Conservation (phyloP, 2,329 filamentous ascomycete species). For the Colletotrichum godetiae region DNA sequence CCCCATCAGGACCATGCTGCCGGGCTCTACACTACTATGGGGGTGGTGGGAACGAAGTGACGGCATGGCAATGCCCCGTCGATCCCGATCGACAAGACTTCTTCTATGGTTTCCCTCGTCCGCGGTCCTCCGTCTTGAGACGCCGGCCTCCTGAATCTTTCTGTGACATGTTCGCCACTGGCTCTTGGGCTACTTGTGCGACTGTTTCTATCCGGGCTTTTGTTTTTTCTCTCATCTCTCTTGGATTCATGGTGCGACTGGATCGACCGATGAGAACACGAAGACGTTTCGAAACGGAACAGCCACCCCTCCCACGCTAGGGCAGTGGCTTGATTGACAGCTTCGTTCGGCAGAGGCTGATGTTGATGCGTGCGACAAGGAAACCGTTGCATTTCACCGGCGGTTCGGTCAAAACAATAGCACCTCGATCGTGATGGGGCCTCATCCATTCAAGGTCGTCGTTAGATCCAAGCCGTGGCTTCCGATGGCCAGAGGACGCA, state of each 20-base stretch:
- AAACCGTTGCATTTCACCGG: not conserved
- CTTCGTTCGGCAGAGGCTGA: not conserved
- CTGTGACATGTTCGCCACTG: not conserved
- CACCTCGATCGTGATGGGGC: slow-evolving; percentile 13
- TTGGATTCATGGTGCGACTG: not conserved
- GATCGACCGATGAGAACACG: slow-evolving; percentile 12
- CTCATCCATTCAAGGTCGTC: not conserved
- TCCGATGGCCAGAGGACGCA: slow-evolving; percentile 7
- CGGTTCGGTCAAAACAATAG: not conserved
- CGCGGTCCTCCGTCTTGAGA: slow-evolving; percentile 6
- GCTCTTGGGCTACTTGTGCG: not conserved
- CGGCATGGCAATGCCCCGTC: slow-evolving; percentile 20
- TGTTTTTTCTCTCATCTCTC: too few relatives aligned
- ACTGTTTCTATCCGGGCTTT: not conserved
- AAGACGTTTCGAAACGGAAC: slow-evolving; percentile 18
- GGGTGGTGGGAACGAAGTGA: slow-evolving; percentile 9
- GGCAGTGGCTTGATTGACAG: not conserved
- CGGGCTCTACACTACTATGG: not conserved
- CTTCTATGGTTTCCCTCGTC: not conserved
- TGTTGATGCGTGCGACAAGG: not conserved
- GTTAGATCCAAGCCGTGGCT: slow-evolving; percentile 3
- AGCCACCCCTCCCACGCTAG: not conserved
- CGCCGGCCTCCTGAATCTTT: not conserved
- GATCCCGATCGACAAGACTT: slow-evolving; percentile 27
- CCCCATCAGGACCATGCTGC: slow-evolving; percentile 19